These are phyloP conservation scores for Neurospora crassa DNA, from an alignment of 2,329 filamentous ascomycete genomes.

Conservation along the genomic window DNA sequence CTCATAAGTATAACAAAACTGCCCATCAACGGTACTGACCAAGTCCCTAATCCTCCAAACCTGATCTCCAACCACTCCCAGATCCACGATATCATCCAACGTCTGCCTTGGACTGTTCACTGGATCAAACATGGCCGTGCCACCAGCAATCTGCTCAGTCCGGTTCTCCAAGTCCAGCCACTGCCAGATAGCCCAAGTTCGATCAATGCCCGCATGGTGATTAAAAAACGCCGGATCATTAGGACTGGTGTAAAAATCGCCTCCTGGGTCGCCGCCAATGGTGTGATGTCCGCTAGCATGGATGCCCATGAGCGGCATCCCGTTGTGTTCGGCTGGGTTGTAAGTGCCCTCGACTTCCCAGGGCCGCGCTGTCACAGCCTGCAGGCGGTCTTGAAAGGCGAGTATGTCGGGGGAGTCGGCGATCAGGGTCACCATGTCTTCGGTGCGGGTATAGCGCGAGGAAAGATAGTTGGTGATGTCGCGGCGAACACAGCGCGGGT, in stretches of 20 bases:
- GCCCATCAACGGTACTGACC: slow-evolving; percentile 18
- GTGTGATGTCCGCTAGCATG: slow-evolving; percentile 24
- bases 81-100: slow-evolving; percentile 19
- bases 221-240: slow-evolving; percentile 24
- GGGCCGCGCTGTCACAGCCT: slow-evolving; percentile 18
- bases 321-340: slow-evolving; percentile 3
- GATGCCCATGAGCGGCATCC: slow-evolving; percentile 22
- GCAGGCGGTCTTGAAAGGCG: slow-evolving; percentile 36
- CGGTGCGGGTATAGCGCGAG: slow-evolving; percentile 16
- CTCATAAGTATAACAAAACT: slow-evolving; percentile 21
- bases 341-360: neutral
- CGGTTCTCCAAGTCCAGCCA: slow-evolving; percentile 20
- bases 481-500: slow-evolving; percentile 36
- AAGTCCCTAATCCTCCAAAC: slow-evolving; percentile 18
- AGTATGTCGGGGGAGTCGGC: slow-evolving; percentile 25
- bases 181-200: slow-evolving; percentile 24
- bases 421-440: slow-evolving; percentile 28
- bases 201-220: slow-evolving; percentile 23
- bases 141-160: slow-evolving; percentile 19
- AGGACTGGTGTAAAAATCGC: slow-evolving; percentile 30
- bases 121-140: slow-evolving; percentile 21
- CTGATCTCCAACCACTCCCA: slow-evolving; percentile 17
- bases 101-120: slow-evolving; percentile 13
- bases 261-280: slow-evolving; percentile 30
- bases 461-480: slow-evolving; percentile 28